Percentiles rank a stretch among this genome's conserved stretches.
Evolutionary conservation across 2,329 filamentous ascomycete genomes (phyloP).

Genomic region (Myotisia sp.): DNA sequence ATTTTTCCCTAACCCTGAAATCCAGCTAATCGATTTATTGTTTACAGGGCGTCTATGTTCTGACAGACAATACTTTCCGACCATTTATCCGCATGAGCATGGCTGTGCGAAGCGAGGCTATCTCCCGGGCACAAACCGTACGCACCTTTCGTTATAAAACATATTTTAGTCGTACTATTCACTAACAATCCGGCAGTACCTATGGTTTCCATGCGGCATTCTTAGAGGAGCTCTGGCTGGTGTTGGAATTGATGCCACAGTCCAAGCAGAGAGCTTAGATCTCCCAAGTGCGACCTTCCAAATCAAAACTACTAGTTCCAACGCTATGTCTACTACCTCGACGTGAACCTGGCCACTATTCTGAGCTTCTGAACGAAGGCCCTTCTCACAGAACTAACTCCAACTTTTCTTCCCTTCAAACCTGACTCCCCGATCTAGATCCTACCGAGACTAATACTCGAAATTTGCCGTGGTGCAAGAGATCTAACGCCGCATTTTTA

Average conservation of each 20-base stretch:
- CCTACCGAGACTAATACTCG: too few species aligned
- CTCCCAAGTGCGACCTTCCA: constrained; percentile 85
- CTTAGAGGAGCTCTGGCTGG: constrained; percentile 85
- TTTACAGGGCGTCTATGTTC: constrained; percentile 71
- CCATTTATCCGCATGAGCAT: constrained; percentile 83
- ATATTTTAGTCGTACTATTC: constrained; percentile 10
- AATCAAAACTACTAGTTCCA: constrained; percentile 56
- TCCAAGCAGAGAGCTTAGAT: constrained; percentile 79
- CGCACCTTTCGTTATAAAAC: constrained; percentile 16
- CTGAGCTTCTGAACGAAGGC: too few species aligned
- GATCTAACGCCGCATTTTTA: too few species aligned
- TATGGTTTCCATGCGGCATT: constrained; percentile 90
- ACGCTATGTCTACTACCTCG: too few species aligned
- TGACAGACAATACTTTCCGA: constrained; percentile 85
- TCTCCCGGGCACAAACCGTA: constrained; percentile 66
- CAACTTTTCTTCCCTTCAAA: too few species aligned
- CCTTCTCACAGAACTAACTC: too few species aligned
- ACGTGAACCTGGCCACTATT: too few species aligned
- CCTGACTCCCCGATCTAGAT: too few species aligned
- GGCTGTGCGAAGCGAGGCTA: constrained; percentile 57
- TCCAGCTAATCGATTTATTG: too few species aligned
- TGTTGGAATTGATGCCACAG: constrained; percentile 77
- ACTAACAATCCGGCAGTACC: constrained; percentile 44
- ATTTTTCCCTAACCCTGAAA: not conserved
- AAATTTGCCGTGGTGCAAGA: too few species aligned